phyloP scores from a whole-genome alignment of 176 grass and related monocot species.

The Hsuehochloa calcarea region DNA sequence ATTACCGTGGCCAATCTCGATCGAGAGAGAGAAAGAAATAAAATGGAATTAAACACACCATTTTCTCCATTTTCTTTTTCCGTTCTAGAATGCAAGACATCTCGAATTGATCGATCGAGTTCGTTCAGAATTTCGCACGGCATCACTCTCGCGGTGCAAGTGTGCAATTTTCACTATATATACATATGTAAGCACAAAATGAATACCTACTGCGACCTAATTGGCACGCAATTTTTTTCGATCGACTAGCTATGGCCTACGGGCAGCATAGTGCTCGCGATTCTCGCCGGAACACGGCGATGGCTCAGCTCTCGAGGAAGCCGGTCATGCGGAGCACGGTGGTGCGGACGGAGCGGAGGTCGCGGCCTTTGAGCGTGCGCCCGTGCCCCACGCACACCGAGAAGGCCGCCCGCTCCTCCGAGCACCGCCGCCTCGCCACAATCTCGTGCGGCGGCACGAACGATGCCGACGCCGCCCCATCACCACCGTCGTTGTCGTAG shows the following conservation, averaged over 20 bases:
- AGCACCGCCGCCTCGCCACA: slow-evolving; percentile 3
- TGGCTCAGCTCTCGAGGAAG: slow-evolving; percentile 46
- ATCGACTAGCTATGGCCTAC: not conserved
- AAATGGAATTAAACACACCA: not conserved
- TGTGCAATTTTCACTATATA: not conserved
- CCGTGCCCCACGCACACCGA: slow-evolving; percentile 55
- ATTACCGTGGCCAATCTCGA: not conserved
- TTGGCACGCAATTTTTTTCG: not conserved
- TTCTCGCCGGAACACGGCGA: not conserved
- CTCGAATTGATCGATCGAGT: not conserved
- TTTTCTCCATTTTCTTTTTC: not conserved
- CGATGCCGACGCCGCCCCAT: not conserved
- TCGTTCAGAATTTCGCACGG: not conserved
- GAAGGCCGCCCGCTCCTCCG: slow-evolving; percentile 2
- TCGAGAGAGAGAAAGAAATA: not conserved
- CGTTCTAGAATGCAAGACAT: not conserved
- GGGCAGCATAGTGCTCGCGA: not conserved
- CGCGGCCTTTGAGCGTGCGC: slow-evolving; percentile 67
- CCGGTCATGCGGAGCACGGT: slow-evolving; percentile 60
- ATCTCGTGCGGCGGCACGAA: slow-evolving; percentile 50
- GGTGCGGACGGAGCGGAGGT: slow-evolving; percentile 43
- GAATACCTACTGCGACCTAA: not conserved
- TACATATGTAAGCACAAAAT: not conserved
- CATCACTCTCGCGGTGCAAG: not conserved
- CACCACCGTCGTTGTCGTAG: not conserved